These are phyloP conservation scores for Amorphotheca resinae DNA, from an alignment of 495 filamentous ascomycete genomes.

Conservation along the genomic window DNA sequence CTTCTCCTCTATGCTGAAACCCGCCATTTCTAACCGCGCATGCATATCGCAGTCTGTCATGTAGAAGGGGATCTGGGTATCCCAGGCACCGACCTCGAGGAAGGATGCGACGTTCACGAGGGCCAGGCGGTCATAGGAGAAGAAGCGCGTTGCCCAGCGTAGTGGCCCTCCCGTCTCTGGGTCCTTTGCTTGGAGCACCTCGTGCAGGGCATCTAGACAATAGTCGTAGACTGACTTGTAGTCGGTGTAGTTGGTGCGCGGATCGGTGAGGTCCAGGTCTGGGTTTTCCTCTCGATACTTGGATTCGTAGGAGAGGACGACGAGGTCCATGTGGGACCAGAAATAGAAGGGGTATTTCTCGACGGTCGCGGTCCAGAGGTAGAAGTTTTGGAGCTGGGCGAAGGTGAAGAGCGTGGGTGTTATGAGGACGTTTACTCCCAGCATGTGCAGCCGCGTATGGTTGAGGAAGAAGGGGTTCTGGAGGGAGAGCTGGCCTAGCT, in stretches of 20 bases:
- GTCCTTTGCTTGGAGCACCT: slow-evolving; percentile 9
- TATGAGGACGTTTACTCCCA: slow-evolving; percentile 43
- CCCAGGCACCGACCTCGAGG: slow-evolving; percentile 45
- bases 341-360: slow-evolving; percentile 42
- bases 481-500: slow-evolving; percentile 34
- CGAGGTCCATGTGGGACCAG: slow-evolving; percentile 46
- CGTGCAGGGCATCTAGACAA: slow-evolving; percentile 30
- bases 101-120: slow-evolving; percentile 42
- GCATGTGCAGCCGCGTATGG: slow-evolving; percentile 35
- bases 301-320: slow-evolving; percentile 39
- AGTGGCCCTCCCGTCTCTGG: slow-evolving; percentile 15
- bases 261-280: slow-evolving; percentile 14
- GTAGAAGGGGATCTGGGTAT: slow-evolving; percentile 49
- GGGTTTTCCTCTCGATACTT: slow-evolving; percentile 2
- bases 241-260: slow-evolving; percentile 24
- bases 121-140: slow-evolving; percentile 46
- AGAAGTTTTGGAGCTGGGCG: slow-evolving; percentile 53
- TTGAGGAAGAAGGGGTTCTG: slow-evolving; percentile 54
- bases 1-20: slow-evolving; percentile 34
- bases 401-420: slow-evolving; percentile 48
- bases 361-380: slow-evolving; percentile 33
- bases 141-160: slow-evolving; percentile 40
- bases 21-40: slow-evolving; percentile 35
- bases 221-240: slow-evolving; percentile 42
- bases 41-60: slow-evolving; percentile 49